phyloP scores from a whole-genome alignment of 2,329 filamentous ascomycete genomes.

The Verticillium albo-atrum region DNA sequence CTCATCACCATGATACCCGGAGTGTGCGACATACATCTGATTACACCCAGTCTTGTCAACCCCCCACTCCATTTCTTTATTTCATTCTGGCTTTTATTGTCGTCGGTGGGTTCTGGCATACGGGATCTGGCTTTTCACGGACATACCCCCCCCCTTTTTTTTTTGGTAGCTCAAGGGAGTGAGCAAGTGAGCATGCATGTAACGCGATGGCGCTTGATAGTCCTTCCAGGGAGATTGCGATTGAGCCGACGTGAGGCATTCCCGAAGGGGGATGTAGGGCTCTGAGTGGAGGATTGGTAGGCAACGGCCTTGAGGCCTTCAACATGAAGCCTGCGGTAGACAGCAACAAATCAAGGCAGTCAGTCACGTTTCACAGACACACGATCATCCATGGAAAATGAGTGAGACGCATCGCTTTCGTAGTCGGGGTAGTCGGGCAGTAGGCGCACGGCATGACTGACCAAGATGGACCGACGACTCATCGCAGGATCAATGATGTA shows the following conservation, averaged over 20 bases:
- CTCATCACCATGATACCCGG: conserved; percentile 13
- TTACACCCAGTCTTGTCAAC: conserved; percentile 11
- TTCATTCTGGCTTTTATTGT: conserved; percentile 1
- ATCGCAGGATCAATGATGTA: no score
- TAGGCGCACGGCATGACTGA: no score
- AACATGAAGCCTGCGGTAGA: neutral
- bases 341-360: neutral
- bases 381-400: neutral
- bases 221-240: neutral
- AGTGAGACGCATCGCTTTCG: neutral
- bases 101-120: neutral
- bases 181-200: neutral
- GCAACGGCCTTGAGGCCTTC: neutral
- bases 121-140: neutral
- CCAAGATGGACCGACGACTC: no score
- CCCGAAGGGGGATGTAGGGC: neutral
- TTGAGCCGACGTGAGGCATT: neutral
- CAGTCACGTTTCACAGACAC: neutral
- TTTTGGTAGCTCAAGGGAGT: neutral
- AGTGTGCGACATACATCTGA: conserved; percentile 14
- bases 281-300: neutral
- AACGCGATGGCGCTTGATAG: neutral
- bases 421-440: neutral
- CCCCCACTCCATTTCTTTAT: conserved; percentile 8
- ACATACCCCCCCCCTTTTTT: conserved; percentile 2